Conservation (phyloP, 2,329 filamentous ascomycete species). For the Furcasterigmium sp. region DNA sequence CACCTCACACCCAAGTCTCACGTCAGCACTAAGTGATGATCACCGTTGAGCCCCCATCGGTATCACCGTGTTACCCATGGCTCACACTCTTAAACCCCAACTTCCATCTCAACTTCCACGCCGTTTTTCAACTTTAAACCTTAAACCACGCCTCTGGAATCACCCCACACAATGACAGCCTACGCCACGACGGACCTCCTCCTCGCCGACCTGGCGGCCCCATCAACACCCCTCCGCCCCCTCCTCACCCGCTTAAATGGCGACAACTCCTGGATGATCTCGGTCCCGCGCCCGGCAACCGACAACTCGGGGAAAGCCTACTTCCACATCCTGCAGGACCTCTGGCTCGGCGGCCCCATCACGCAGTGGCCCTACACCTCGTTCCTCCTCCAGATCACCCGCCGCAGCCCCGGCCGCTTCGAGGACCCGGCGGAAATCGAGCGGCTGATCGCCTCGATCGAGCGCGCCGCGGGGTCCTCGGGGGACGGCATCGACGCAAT, state of each 20-base stretch:
- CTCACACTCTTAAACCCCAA: no score
- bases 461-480: neutral
- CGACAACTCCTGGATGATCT: constrained; percentile 27
- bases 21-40: no score
- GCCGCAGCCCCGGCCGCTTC: neutral
- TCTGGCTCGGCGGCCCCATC: constrained; percentile 21
- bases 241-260: constrained; percentile 25
- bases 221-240: constrained; percentile 8
- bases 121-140: no score
- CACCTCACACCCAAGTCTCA: no score
- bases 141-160: no score
- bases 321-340: constrained; percentile 26
- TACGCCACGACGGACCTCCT: no score
- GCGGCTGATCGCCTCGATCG: neutral
- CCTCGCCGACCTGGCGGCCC: neutral
- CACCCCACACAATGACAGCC: no score
- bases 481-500: constrained; percentile 3
- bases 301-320: constrained; percentile 18
- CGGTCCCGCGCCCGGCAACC: constrained; percentile 20
- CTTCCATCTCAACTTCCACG: no score
- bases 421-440: neutral
- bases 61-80: no score
- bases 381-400: neutral
- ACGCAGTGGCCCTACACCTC: neutral
- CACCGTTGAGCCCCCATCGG: no score